Evolutionary conservation across 1,284 basidiomycete genomes (phyloP).

Genomic region (Ceratobasidium sp.): DNA sequence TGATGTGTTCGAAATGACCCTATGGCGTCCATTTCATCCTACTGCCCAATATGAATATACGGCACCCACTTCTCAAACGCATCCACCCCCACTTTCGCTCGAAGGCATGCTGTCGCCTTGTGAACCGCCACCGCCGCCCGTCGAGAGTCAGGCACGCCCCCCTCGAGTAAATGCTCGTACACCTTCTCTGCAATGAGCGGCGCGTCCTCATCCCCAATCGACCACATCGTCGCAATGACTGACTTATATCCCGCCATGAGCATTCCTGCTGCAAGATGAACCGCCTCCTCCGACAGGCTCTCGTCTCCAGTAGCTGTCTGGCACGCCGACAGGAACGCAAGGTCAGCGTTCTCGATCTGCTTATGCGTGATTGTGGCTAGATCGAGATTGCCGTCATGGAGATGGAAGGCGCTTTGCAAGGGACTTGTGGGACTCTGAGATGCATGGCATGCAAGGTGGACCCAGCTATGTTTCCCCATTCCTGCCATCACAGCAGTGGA

Average conservation of each 20-base stretch:
- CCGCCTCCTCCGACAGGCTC: not conserved
- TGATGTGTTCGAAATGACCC: too few species aligned
- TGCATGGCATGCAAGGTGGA: slow-evolving; percentile 31
- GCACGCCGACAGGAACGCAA: slow-evolving; percentile 35
- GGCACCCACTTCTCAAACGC: not conserved
- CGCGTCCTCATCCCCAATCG: not conserved
- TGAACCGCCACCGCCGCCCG: not conserved
- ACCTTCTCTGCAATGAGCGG: slow-evolving; percentile 6
- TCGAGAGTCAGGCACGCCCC: not conserved
- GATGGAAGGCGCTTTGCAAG: not conserved
- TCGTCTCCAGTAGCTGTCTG: slow-evolving; percentile 14
- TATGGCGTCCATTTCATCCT: too few species aligned
- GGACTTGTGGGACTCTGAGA: not conserved
- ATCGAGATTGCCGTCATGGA: not conserved
- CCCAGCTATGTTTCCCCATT: not conserved
- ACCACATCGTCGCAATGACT: slow-evolving; percentile 36
- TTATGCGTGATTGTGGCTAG: not conserved
- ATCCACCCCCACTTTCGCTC: not conserved
- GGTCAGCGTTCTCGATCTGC: not conserved
- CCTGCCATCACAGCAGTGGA: not conserved
- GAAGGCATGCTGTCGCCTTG: not conserved
- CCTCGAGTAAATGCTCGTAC: not conserved
- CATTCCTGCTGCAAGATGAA: slow-evolving; percentile 15
- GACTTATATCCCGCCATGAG: slow-evolving; percentile 8
- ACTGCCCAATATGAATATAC: slow-evolving; percentile 7